Conservation (phyloP, 495 filamentous ascomycete genomes). For the Physcia stellaris region DNA sequence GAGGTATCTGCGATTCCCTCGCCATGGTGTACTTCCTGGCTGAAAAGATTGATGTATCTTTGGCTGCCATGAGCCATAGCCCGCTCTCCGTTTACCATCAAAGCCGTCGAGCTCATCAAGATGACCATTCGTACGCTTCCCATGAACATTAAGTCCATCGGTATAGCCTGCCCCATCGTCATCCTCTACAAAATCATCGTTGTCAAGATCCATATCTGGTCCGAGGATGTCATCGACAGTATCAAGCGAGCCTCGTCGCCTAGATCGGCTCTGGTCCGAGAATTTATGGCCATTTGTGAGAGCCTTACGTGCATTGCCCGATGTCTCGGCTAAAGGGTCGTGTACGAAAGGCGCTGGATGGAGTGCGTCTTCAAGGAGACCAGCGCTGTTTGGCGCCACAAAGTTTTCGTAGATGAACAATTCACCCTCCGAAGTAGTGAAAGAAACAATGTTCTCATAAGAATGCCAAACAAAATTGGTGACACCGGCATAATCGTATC, state of each 20-base stretch:
- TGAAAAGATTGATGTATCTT: slow-evolving; percentile 74
- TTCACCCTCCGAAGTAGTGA: slow-evolving; percentile 82
- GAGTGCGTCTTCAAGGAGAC: slow-evolving; percentile 43
- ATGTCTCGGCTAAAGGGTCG: slow-evolving; percentile 60
- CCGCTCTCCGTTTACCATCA: slow-evolving; percentile 50
- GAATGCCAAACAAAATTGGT: slow-evolving; percentile 87
- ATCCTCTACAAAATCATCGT: slow-evolving; percentile 77
- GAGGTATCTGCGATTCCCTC: slow-evolving; percentile 82
- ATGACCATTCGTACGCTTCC: slow-evolving; percentile 43
- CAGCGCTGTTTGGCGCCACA: slow-evolving; percentile 41
- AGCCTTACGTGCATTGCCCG: slow-evolving; percentile 45
- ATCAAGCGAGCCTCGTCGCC: slow-evolving; percentile 35
- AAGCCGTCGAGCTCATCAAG: slow-evolving; percentile 32
- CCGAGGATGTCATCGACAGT: slow-evolving; percentile 46
- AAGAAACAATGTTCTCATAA: slow-evolving; percentile 69
- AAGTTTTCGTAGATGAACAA: slow-evolving; percentile 78
- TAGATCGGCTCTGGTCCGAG: slow-evolving; percentile 22
- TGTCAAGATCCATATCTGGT: slow-evolving; percentile 22
- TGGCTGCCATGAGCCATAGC: slow-evolving; percentile 38
- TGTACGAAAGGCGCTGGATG: slow-evolving; percentile 79
- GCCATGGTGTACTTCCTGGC: slow-evolving; percentile 89
- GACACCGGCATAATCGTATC: slow-evolving; percentile 66
- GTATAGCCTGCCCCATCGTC: slow-evolving; percentile 91
- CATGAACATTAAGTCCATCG: slow-evolving; percentile 45
- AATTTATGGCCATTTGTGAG: slow-evolving; percentile 43